Evolutionary conservation across 1,139 yeast genomes (phyloP).

Genomic region (Yamadazyma jaroonii): DNA sequence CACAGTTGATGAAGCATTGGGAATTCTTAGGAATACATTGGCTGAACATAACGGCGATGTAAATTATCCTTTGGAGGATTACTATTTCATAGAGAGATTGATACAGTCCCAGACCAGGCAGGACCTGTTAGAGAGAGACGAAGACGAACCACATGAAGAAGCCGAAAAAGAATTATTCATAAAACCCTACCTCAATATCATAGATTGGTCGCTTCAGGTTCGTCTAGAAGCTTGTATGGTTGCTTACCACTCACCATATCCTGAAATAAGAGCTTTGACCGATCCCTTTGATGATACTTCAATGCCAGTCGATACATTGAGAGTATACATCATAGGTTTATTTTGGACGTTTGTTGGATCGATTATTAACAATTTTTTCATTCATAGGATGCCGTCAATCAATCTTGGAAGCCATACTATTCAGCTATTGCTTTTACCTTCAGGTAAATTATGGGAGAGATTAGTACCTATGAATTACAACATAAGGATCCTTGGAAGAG

Average conservation of each 20-base stretch:
- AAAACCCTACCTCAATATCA: constrained; percentile 26
- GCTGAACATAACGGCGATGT: constrained; percentile 43
- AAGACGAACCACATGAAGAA: constrained; percentile 9
- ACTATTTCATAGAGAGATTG: constrained; percentile 30
- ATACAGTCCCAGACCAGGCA: constrained; percentile 12
- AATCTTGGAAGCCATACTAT: constrained; percentile 39
- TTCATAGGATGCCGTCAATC: constrained; percentile 43
- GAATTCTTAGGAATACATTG: constrained; percentile 34
- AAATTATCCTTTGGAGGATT: constrained; percentile 38
- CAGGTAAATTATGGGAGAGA: constrained; percentile 42
- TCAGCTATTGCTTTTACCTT: constrained; percentile 39
- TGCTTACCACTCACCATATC: constrained; percentile 46
- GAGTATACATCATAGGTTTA: constrained; percentile 40
- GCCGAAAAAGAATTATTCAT: constrained; percentile 16
- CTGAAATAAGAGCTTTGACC: constrained; percentile 44
- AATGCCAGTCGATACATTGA: constrained; percentile 38
- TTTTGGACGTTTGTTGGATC: constrained; percentile 45
- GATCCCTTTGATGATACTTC: constrained; percentile 43
- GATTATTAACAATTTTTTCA: constrained; percentile 41
- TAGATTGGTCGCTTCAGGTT: constrained; percentile 36
- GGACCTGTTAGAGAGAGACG: constrained; percentile 1
- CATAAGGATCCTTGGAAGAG: constrained; percentile 19
- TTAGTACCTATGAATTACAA: constrained; percentile 24
- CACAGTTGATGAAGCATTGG: constrained; percentile 23
- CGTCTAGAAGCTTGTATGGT: constrained; percentile 40